Conservation (phyloP, 768 basidiomycete species). For the Leucogyrophana mollusca region DNA sequence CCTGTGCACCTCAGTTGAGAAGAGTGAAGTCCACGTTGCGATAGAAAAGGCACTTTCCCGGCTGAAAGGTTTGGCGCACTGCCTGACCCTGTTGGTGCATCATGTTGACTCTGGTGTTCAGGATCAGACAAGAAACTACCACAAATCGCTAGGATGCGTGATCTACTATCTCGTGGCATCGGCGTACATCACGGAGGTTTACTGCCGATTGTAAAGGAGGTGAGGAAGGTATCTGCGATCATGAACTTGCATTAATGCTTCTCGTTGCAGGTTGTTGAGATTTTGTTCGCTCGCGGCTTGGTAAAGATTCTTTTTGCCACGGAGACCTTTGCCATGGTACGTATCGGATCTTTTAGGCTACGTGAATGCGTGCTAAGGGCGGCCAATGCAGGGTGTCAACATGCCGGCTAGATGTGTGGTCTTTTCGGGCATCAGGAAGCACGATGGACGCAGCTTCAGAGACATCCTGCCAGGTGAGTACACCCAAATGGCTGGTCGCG, state of each 20-base stretch:
- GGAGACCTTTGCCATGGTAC: slow-evolving; percentile 98
- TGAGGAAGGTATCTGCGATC: slow-evolving; percentile 26
- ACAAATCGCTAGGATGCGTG: slow-evolving; percentile 88
- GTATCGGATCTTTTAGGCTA: slow-evolving; percentile 12
- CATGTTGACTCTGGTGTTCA: slow-evolving; percentile 29
- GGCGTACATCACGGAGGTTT: slow-evolving; percentile 98
- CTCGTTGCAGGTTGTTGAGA: slow-evolving; percentile 78
- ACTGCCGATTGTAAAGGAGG: slow-evolving; percentile 96
- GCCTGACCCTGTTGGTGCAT: background rate
- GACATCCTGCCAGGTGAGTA: slow-evolving; percentile 91
- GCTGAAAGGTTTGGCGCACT: slow-evolving; percentile 68
- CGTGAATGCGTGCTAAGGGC: slow-evolving; percentile 9
- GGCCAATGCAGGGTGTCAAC: slow-evolving; percentile 79
- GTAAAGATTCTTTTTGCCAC: slow-evolving; percentile 98
- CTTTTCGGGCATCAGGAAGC: slow-evolving; percentile 92
- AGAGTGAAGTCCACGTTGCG: slow-evolving; percentile 94
- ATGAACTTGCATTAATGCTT: slow-evolving; percentile 5
- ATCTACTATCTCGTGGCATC: slow-evolving; percentile 88
- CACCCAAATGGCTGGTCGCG: slow-evolving; percentile 99
- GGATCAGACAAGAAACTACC: slow-evolving; percentile 91
- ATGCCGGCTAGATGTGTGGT: slow-evolving; percentile 99
- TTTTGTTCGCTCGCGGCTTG: slow-evolving; percentile 91
- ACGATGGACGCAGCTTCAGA: slow-evolving; percentile 91
- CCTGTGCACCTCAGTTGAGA: slow-evolving; percentile 85
- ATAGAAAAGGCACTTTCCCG: slow-evolving; percentile 90